Conservation (phyloP, 176 grass and related monocot genomes). For the Dendrocalamus sinicus region DNA sequence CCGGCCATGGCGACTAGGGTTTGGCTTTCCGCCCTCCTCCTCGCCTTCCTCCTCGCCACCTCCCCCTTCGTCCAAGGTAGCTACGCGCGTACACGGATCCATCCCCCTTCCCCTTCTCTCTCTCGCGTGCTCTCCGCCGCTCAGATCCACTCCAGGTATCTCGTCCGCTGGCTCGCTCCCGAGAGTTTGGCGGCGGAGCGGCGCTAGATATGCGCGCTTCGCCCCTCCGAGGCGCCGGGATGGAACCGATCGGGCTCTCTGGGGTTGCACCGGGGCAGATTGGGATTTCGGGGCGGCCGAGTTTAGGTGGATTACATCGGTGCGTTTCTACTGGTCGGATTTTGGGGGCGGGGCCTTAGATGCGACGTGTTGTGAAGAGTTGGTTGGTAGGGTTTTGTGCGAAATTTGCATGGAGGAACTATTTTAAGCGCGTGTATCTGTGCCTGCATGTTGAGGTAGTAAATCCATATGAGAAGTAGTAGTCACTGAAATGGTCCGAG, state of each 20-base stretch:
- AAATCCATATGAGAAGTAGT: background rate
- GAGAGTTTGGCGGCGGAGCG: constrained; percentile 5
- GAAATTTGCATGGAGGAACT: background rate
- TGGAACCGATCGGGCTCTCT: constrained; percentile 1
- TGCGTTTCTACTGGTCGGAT: background rate
- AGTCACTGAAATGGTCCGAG: background rate
- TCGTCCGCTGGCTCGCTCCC: background rate
- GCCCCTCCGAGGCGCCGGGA: background rate
- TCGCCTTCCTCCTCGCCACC: constrained; percentile 71
- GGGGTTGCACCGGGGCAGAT: background rate
- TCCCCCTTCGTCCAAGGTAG: constrained; percentile 72
- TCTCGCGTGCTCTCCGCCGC: background rate
- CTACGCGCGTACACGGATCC: background rate
- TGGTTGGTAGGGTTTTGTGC: background rate
- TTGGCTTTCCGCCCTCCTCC: constrained; percentile 62
- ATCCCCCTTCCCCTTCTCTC: background rate
- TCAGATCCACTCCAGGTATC: constrained; percentile 32
- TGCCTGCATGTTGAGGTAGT: constrained; percentile 3
- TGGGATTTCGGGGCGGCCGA: background rate
- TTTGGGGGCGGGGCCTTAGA: background rate
- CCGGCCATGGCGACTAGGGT: constrained; percentile 86
- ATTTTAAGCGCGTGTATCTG: background rate
- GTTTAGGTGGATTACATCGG: constrained; percentile 20
- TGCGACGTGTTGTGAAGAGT: background rate
- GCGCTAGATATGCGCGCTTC: constrained; percentile 36